Evolutionary conservation across 192 early-diverging fungal species (phyloP), one percentile per base, ranked within the genome.

Genomic region (Paraglomus brasilianum): DNA sequence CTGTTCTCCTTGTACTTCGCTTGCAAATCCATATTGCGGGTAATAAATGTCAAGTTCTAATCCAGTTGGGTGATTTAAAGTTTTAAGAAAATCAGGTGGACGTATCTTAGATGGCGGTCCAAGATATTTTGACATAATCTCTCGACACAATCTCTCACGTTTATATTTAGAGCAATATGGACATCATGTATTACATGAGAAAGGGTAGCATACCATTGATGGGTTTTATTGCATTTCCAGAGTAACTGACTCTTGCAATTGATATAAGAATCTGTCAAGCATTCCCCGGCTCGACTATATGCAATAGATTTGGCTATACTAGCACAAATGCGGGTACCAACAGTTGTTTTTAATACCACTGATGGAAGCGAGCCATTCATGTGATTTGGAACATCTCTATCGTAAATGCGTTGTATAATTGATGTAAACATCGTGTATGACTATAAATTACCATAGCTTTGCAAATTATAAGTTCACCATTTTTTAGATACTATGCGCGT

Each of bases 121-220:
- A 51, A 51, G 50, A 51, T 51, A 51, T 22, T 51, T 51, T 51
- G 56, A 40, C 41, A 58, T 40, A 39, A 58, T 58, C 41, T 58
- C 36, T 40, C 56, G 50, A 58, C 24, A 51, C 50, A 51, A 51
- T 51, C 50, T 2, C 24, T 51, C 50, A 51, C 50, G 15, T 51
- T 51, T 51, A 51, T 51, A 51, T 51, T 51, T 51, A 22, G 50
- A 51, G 50, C 50, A 51, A n/a, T n/a, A n/a, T n/a, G n/a, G n/a
- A n/a, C n/a, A n/a, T n/a, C n/a, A n/a, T n/a, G n/a, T n/a, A n/a
- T 51, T 51, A 51, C 49, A 51, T 6, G 11, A 51, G 49, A 51
- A 51, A 51, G 49, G 0, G 8, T 51, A 51, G 49, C 11, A 51
- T 51, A 51, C 49, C 49, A 51, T 51, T 51, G 49, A 51, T 51